phyloP scores from a whole-genome alignment of 768 basidiomycete species.

The Rhizopogon vinicolor region DNA sequence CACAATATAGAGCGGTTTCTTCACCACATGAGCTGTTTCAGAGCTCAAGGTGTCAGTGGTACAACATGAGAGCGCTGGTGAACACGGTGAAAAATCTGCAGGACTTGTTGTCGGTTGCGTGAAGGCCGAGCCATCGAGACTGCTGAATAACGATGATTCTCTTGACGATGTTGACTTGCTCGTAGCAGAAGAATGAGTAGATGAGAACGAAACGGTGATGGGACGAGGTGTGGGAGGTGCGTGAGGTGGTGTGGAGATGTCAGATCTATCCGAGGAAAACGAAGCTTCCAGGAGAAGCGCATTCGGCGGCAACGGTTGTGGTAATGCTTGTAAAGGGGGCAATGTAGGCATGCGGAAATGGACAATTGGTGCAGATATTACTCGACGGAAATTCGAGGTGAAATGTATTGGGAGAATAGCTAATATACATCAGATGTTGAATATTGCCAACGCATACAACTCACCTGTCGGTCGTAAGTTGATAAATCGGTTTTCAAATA shows the following conservation, averaged over 20 bases:
- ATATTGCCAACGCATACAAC: slow-evolving; percentile 10
- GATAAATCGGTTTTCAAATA: slow-evolving; percentile 69
- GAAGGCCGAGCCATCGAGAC: slow-evolving; percentile 21
- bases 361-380: slow-evolving; percentile 53
- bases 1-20: slow-evolving; percentile 35
- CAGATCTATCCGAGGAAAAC: slow-evolving; percentile 20
- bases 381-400: slow-evolving; percentile 66
- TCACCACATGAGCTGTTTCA: slow-evolving; percentile 5
- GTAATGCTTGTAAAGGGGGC: slow-evolving; percentile 53
- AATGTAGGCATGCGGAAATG: slow-evolving; percentile 69
- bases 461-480: slow-evolving; percentile 65
- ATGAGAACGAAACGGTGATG: slow-evolving; percentile 50
- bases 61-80: neutral
- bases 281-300: slow-evolving; percentile 15
- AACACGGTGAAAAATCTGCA: slow-evolving; percentile 17
- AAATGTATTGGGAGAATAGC: slow-evolving; percentile 68
- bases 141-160: slow-evolving; percentile 25
- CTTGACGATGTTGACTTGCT: slow-evolving; percentile 29
- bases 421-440: slow-evolving; percentile 18
- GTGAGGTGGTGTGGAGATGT: slow-evolving; percentile 12
- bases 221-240: slow-evolving; percentile 26
- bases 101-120: slow-evolving; percentile 17
- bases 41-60: neutral
- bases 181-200: slow-evolving; percentile 33
- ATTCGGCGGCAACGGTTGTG: slow-evolving; percentile 21